Evolutionary conservation across 106 monocot species (phyloP), one percentile per base, ranked within the genome.

Genomic region (Acorus gramineus): DNA sequence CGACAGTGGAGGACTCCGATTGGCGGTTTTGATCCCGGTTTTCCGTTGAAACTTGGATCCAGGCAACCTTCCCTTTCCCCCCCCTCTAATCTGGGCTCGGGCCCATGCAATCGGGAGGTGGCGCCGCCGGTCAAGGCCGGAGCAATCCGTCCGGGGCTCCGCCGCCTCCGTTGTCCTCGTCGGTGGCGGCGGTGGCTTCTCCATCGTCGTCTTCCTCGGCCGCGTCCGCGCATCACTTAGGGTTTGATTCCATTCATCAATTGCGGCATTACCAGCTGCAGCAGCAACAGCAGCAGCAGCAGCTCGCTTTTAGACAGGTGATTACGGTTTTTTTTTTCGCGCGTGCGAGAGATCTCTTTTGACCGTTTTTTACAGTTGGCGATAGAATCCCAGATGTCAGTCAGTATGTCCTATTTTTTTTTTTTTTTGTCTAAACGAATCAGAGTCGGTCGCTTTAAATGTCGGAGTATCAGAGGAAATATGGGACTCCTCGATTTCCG

Each of bases 141-240:
- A 28, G 28, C 28, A 57, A 43, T 11, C 67, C 53, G 55, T 64
- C 62, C 57, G 66, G 57, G 64, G 49, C 62, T 28, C 50, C 76
- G 74, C 68, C 68, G 64, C 55, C 65, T 9, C 52, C 65, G n/a
- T 14, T 43, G 4, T 64, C 79, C 2, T 47, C 73, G 14, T 69
- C 78, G 28, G 59, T 71, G 9, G 54, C 80, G 4, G 45, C 80
- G 4, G 45, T 76, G 0, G 68, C 80, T 6, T 82, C 83, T 3
- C 69, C 82, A 7, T 77, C 87, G 6, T 77, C 86, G 10, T 74
- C 87, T 5, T 74, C 83, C n/a, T 80, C 83, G 3, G 72, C 74
- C 4, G 67, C 70, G 8, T 70, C 72, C 47, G 28, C 28, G 28
- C 28, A 28, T 28, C 80, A 74, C 10, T 46, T 80, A 67, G 73